A percentile compares a stretch with the other conserved stretches of the same genome.
These are phyloP conservation scores for Solanum okadae DNA, from an alignment of 257 asterid genomes.

Conservation along the genomic window DNA sequence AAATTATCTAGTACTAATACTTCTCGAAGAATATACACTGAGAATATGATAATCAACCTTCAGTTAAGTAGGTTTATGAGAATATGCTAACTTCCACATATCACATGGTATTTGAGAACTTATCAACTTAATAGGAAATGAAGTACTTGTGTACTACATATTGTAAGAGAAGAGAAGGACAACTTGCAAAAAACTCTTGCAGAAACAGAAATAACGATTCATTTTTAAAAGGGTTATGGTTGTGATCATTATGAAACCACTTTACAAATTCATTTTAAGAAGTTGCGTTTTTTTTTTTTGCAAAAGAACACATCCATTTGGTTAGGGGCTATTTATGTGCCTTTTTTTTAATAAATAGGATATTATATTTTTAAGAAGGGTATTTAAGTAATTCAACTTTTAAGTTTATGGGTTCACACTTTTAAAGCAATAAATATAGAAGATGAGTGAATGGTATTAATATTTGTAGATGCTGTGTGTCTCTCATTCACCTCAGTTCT, in stretches of 20 bases:
- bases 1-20: background rate
- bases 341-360: background rate
- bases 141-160: background rate
- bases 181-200: background rate
- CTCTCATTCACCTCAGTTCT: background rate
- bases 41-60: background rate
- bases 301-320: background rate
- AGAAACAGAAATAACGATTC: background rate
- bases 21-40: background rate
- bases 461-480: background rate
- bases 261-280: background rate
- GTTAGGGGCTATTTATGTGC: background rate
- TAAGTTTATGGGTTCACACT: background rate
- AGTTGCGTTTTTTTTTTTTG: background rate
- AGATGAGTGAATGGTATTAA: background rate
- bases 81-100: background rate
- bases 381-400: background rate
- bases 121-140: background rate
- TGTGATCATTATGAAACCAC: background rate
- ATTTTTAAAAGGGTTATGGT: background rate
- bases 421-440: background rate
- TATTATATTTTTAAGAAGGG: background rate
- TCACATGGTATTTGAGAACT: background rate
- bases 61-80: background rate
- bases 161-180: background rate